phyloP scores from a whole-genome alignment of 306 rosid species.

The Sicyos baderoa region DNA sequence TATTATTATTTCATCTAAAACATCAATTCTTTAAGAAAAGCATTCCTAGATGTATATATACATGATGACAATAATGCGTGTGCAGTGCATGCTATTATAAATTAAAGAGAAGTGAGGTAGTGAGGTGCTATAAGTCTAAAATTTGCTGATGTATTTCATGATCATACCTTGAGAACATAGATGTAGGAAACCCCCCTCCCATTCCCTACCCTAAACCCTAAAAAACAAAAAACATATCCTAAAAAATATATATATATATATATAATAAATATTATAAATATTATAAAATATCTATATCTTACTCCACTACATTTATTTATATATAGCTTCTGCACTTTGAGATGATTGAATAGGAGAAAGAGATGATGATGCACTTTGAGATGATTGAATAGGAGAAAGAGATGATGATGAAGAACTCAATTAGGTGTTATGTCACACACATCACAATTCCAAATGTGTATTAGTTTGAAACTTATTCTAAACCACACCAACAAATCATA shows the following conservation, averaged over 20 bases:
- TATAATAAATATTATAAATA: too few relatives aligned
- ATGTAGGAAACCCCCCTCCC: not conserved
- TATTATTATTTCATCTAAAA: too few relatives aligned
- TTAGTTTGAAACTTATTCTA: not conserved
- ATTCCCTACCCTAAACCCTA: not conserved
- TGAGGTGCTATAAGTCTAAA: not conserved
- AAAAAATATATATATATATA: too few relatives aligned
- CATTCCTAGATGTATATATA: too few relatives aligned
- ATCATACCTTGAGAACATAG: slow-evolving; percentile 11
- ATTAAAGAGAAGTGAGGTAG: not conserved
- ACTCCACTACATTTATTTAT: not conserved
- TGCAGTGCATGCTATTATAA: not conserved
- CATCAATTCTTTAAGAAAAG: too few relatives aligned
- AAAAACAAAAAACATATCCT: not conserved
- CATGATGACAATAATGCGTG: not conserved
- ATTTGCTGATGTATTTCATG: not conserved
- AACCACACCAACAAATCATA: not conserved
- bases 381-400: not conserved
- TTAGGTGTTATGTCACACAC: not conserved
- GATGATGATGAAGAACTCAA: not conserved
- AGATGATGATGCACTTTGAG: not conserved
- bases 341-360: not conserved
- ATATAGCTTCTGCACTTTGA: slow-evolving; percentile 4
- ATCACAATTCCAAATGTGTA: not conserved
- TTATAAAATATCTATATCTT: not conserved